phyloP scores from a whole-genome alignment of 2,329 filamentous ascomycete species.

The Ophiocordyceps polyrhachis-furcata region DNA sequence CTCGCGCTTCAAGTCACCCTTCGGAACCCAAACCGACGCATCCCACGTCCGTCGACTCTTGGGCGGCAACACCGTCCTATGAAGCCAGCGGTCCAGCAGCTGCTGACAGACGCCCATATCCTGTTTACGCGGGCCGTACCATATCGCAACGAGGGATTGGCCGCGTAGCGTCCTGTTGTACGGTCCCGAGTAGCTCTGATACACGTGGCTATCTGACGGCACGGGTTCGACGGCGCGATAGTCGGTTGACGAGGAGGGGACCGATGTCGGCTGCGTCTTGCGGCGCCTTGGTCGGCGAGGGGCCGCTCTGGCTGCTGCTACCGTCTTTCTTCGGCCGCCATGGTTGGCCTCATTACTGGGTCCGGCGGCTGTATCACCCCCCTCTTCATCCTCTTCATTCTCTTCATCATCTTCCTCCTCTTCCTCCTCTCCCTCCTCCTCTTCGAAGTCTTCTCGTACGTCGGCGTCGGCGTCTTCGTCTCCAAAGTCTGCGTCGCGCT shows the following conservation, averaged over 20 bases:
- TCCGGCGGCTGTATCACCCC: background rate
- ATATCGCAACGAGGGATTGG: conserved; percentile 16
- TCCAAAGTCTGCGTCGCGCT: conserved; percentile 14
- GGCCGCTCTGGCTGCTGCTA: background rate
- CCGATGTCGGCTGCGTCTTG: background rate
- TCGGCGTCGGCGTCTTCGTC: too few relatives aligned
- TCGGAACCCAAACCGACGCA: background rate
- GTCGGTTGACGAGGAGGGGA: background rate
- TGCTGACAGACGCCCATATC: conserved; percentile 16
- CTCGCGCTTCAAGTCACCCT: background rate
- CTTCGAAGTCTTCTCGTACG: conserved; percentile 4
- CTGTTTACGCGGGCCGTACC: conserved; percentile 22
- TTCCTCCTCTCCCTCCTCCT: conserved; percentile 13
- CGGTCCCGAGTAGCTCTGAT: conserved; percentile 16
- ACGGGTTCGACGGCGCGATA: conserved; percentile 14
- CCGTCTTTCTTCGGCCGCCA: background rate
- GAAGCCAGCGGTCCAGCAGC: conserved; percentile 22
- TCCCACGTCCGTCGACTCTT: conserved; percentile 5
- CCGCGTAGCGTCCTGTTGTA: conserved; percentile 16
- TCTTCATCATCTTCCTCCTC: conserved; percentile 12
- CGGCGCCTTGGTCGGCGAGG: background rate
- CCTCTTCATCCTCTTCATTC: conserved; percentile 2
- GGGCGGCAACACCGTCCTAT: conserved; percentile 21
- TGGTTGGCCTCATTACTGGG: background rate
- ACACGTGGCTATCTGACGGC: conserved; percentile 12